Base-by-base conservation (phyloP, 2,329 filamentous ascomycete genomes). In the Coniochaeta hoffmannii region DNA sequence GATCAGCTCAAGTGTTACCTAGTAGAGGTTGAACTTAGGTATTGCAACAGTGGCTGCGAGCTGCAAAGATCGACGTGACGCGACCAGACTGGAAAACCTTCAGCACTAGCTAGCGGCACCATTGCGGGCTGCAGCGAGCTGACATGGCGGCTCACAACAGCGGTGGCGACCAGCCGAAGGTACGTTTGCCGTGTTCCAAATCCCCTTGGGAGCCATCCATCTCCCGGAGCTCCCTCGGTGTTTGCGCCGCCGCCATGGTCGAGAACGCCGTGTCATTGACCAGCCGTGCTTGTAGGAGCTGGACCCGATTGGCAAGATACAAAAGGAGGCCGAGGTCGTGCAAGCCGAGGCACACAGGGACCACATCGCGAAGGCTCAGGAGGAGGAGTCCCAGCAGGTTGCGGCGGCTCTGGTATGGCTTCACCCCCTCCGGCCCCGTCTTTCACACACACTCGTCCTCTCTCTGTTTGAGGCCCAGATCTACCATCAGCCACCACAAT, bases 311-410 rank as follows among this genome's bases (percentile, higher is more conserved):
- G 66, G 74, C 53, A 75, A 74, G 64, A 71, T 76, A 51, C 66
- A 70, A 58, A 62, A 68, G 54, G 69, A 72, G 57, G 62, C 71
- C 32, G 66, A 70, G 53, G 61, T 69, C 22, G 62, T 76, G 55
- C 68, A 71, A 50, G 64, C 65, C 34, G 71, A 74, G 55, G 73
- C 73, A 17, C 68, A 70, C 55, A 66, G 71, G 17, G 56, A 57
- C 55, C 55, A 57, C 57, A 26, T 56, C 58, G 68, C 69, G 57
- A 66, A 66, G 56, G 65, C 66, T 59, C 65, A 66, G 30, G 69
- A 73, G 53, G 68, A 74, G 55, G 68, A 73, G 55, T 69, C 71
- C 19, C 73, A 71, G 55, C 67, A 74, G 56, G 66, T 69, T 44
- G 66, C 72, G 50, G 61, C 74, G 26, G 68, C 70, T 10, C 66